Base-by-base conservation (phyloP, 2,329 filamentous ascomycete species). In the Coniochaeta pulveracea region DNA sequence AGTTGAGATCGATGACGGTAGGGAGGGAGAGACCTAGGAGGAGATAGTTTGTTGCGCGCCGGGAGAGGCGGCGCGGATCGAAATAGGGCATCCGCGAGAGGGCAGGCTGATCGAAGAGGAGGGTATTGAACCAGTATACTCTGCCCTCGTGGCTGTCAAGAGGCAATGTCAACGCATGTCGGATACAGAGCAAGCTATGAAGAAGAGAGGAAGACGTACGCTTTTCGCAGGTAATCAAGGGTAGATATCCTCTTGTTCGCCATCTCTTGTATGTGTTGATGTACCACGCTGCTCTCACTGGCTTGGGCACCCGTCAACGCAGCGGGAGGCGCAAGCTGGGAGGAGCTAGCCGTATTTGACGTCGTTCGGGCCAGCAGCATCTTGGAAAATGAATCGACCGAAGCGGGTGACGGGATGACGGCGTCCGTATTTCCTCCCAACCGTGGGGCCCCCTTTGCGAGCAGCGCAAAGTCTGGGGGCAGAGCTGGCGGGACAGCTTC, bases 91-190 rank as follows among this genome's bases (percentile, higher is more conserved):
- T 80, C 49, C 80, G 78, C 33, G 72, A 64, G 21, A 96, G 69
- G 55, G 94, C 85, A 19, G 73, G 57, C 48, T 85, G 82, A 43
- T 86, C 84, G 58, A 94, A 94, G 50, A 93, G 81, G 39, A 94
- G 75, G 0, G 91, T 95, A 60, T 95, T 95, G 66, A 96, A 95
- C 88, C 91, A 96, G 63, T 93, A 96, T 26, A 94, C 78, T 37
- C 85, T 79, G 39, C 89, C 88, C 59, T 95, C 86, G 52, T 98
- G 88, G 18, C 85, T 93, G 52, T 33, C 10, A 34, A 5, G 27
- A 11, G n/a, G 26, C n/a, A n/a, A n/a, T n/a, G n/a, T n/a, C n/a
- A n/a, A n/a, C n/a, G n/a, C n/a, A n/a, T n/a, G n/a, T n/a, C n/a
- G n/a, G n/a, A n/a, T n/a, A n/a, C n/a, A n/a, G n/a, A n/a, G n/a